These are phyloP conservation scores for Corchorus capsularis DNA, from an alignment of 345 rosid species.

Conservation along the genomic window DNA sequence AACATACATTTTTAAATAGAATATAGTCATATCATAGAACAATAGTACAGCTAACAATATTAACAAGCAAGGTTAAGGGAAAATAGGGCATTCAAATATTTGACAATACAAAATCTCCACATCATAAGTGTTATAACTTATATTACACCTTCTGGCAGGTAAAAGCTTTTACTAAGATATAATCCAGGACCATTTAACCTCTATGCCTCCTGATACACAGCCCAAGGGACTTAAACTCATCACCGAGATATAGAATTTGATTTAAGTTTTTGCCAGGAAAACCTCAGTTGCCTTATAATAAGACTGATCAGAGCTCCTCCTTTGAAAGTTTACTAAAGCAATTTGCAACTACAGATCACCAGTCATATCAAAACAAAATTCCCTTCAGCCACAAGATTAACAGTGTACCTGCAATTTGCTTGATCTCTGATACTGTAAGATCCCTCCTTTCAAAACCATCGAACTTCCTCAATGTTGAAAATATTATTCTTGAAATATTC, in stretches of 20 bases:
- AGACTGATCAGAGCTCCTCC: background rate
- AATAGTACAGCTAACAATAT: background rate
- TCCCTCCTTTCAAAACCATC: conserved; percentile 72
- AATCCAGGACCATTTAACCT: background rate
- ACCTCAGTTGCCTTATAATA: background rate
- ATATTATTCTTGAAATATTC: conserved; percentile 86
- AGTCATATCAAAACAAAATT: background rate
- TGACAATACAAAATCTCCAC: background rate
- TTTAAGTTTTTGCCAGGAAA: background rate
- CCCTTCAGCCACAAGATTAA: background rate
- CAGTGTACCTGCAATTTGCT: conserved; percentile 85
- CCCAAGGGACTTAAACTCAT: background rate
- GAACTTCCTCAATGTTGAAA: conserved; percentile 72
- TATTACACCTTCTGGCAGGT: background rate
- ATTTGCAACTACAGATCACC: background rate
- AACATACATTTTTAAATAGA: background rate
- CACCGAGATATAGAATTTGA: background rate
- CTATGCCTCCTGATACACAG: background rate
- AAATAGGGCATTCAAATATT: background rate
- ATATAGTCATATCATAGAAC: background rate
- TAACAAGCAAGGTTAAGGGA: background rate
- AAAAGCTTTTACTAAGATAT: background rate
- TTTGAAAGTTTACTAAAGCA: background rate
- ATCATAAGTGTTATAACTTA: background rate
- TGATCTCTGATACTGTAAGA: conserved; percentile 80